Evolutionary conservation across 768 basidiomycete species (phyloP), one percentile per base, ranked within the genome.

Genomic region (Fomitopsis serialis): DNA sequence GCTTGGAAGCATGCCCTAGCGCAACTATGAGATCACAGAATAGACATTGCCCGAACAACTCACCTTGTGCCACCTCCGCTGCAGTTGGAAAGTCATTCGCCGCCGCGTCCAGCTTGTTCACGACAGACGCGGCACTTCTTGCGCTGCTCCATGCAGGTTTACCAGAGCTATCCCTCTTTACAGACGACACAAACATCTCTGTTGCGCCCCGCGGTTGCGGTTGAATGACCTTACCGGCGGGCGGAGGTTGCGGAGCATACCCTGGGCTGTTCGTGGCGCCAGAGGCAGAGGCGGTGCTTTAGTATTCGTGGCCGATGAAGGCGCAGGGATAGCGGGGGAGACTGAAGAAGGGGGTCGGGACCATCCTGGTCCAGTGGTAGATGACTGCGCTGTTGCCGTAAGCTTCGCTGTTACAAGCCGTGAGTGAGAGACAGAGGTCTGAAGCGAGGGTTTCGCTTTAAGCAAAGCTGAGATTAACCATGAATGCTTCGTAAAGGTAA

Each of bases 41-140:
- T 19, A 32, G 36, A 52, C 44, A 21, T 43, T 43, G 44, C 13
- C 22, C 10, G 44, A 50, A 50, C 50, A 49, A 74, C 80, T 61
- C 60, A 87, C 91, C 87, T 73, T 87, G 85, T 7, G 91, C 91
- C 42, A 93, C 92, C 73, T 99, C 97, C 35, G 92, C 92, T 44
- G 96, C 94, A 5, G 97, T 99, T 7, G 97, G 97, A 66, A 99
- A 99, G 58, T 98, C 95, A 53, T 73, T 79, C 36, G 73, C 69
- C 42, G 70, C 69, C 22, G 72, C 68, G 42, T 84, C 79, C 2
- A 71, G 65, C 17, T 75, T 72, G 44, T 71, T 52, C 43, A 71
- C 53, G 50, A 52, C 35, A 34, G 60, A 55, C 11, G 61, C 48
- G 21, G 64, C 60, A 13, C 74, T 66, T 61, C 75, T 80, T 55